phyloP scores from a whole-genome alignment of 2,329 filamentous ascomycete species.

The Pezicula neosporulosa region DNA sequence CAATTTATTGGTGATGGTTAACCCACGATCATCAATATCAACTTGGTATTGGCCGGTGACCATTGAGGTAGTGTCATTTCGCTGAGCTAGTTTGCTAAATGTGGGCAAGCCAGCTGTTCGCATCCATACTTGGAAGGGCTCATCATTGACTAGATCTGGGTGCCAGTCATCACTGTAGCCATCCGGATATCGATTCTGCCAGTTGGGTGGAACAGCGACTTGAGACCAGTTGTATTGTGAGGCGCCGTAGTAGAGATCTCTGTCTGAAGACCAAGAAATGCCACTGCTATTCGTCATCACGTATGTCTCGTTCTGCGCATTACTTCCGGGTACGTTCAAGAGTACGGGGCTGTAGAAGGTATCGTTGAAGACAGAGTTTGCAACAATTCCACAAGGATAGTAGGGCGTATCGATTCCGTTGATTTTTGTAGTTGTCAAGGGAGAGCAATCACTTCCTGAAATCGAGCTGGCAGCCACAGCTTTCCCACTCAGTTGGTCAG shows the following conservation, averaged over 20 bases:
- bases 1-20: neutral
- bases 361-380: slow-evolving; percentile 97
- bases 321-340: slow-evolving; percentile 45
- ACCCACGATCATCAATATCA: slow-evolving; percentile 74
- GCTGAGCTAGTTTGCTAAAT: slow-evolving; percentile 88
- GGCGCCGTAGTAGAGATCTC: slow-evolving; percentile 75
- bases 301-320: slow-evolving; percentile 51
- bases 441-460: slow-evolving; percentile 67
- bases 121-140: slow-evolving; percentile 98
- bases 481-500: slow-evolving; percentile 76
- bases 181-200: slow-evolving; percentile 66
- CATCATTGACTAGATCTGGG: slow-evolving; percentile 69
- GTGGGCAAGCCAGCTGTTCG: slow-evolving; percentile 88
- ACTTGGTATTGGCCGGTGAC: slow-evolving; percentile 69
- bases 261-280: slow-evolving; percentile 87
- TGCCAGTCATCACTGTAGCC: slow-evolving; percentile 63
- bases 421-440: slow-evolving; percentile 53
- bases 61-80: slow-evolving; percentile 74
- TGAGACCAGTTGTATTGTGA: slow-evolving; percentile 62
- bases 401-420: slow-evolving; percentile 62
- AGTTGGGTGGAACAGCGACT: slow-evolving; percentile 83
- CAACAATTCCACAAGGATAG: slow-evolving; percentile 93
- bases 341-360: slow-evolving; percentile 67
- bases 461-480: slow-evolving; percentile 59
- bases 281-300: slow-evolving; percentile 66